Base-by-base conservation (phyloP, 1,284 basidiomycete genomes). In the Fomitiporia mediterranea region DNA sequence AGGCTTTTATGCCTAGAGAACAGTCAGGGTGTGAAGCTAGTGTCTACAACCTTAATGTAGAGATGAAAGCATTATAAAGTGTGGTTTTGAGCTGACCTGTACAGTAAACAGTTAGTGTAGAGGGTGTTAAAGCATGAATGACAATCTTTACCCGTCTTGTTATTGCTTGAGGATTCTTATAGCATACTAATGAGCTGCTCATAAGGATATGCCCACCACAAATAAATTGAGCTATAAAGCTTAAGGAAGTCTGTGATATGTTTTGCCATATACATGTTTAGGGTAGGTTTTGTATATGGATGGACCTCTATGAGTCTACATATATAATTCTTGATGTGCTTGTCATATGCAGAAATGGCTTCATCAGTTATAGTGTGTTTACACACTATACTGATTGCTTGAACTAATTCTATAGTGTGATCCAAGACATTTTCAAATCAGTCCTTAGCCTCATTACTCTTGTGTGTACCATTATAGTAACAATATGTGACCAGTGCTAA, bases 401-500 rank as follows among this genome's bases (percentile, higher is more conserved):
- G 38, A 13, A 34, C 51, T 13, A 38, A 25, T 19, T 15, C 19
- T 25, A 43, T 53, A 9, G 51, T 25, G 15, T 28, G 23, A 23
- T 50, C 39, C 19, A 53, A 7, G 11, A 28, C 19, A 13, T 13
- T 28, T 2, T 7, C n/a, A 23, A 38, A 32, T 7, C 39, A 13
- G 2, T n/a, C 25, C n/a, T 19, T 30, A 42, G 21, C 7, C 8
- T 9, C 17, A 13, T 13, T 17, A 13, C 48, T 51, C 30, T 15
- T 25, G 5, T 19, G 13, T 51, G 8, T 19, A n/a, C 9, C 2
- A 49, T 55, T 21, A 32, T 60, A 53, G n/a, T 60, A 66, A 69
- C 68, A 70, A 15, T 68, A 53, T 17, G 60, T 60, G 43, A 70
- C 62, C 4, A 74, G 60, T 0, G 70, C 63, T 35, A 73, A 58